Evolutionary conservation across 495 filamentous ascomycete genomes (phyloP), one percentile per base, ranked within the genome.

Genomic region (Xylaria longipes): DNA sequence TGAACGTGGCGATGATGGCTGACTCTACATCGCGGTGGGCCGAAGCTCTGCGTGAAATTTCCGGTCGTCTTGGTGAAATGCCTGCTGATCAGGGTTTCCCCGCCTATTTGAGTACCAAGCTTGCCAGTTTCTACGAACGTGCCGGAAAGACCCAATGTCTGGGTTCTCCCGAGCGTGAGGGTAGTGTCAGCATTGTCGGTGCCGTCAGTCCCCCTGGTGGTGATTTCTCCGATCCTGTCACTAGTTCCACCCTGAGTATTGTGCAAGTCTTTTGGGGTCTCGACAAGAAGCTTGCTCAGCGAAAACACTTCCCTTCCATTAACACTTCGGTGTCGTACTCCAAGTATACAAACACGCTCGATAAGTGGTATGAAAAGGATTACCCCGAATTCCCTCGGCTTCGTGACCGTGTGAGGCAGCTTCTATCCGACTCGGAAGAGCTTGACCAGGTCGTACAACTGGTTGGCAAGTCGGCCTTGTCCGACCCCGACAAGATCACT

Each of bases 251-350:
- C 8, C 90, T 99, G 27, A 89, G 93, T 90, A 99, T 99, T 79
- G 97, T 98, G 76, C 96, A 99, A 77, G 96, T 99, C 70, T 98
- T 99, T 87, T 99, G 96, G 96, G 97, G 96, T 86, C 87, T 99
- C 41, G 96, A 99, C 85, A 98, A 99, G 90, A 98, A 98, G 84
- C 90, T 99, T 65, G 96, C 96, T 27, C 96, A 99, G 81, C 91
- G 96, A 71, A 99, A 99, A 84, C 96, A 99, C 84, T 99, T 99
- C 88, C 96, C 96, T 2, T 97, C 95, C 48, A 93, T 99, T 86
- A 99, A 99, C 85, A 98, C 96, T 25, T 91, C 92, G 6, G 84
- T 93, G 76, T 97, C 93, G 70, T 98, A 99, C 89, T 95, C 91
- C 90, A 99, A 99, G 84, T 99, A 99, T 84, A 97, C 89, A 29